A percentile compares a stretch with the other conserved stretches of the same genome.
These are phyloP conservation scores for Chlorella sp. DNA, from an alignment of 139 green algal species.

Conservation along the genomic window DNA sequence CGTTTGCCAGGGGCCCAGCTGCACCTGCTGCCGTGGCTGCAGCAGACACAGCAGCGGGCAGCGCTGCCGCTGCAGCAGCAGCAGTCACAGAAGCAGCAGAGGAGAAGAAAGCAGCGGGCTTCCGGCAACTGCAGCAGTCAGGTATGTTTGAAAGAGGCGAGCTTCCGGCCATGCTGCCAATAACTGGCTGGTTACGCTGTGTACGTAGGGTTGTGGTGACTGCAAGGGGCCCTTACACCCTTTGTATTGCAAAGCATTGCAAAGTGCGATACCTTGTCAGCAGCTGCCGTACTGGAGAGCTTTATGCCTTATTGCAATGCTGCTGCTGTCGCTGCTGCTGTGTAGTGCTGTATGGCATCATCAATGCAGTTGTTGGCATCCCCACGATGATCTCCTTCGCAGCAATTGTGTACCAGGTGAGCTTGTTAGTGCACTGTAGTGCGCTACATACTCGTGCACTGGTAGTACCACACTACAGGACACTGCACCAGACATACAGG, in stretches of 20 bases:
- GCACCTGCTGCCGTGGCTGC: too few species aligned
- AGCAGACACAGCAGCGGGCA: too few species aligned
- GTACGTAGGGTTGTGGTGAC: background rate
- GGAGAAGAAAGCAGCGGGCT: too few species aligned
- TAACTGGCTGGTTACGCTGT: background rate
- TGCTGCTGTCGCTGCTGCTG: too few species aligned
- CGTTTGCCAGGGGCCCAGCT: too few species aligned
- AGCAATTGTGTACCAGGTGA: constrained; percentile 62
- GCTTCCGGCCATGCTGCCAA: too few species aligned
- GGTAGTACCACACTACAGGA: background rate
- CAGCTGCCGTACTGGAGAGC: too few species aligned
- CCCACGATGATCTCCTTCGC: constrained; percentile 68
- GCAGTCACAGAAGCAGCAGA: too few species aligned
- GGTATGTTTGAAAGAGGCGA: background rate
- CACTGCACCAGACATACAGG: background rate
- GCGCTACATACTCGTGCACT: background rate
- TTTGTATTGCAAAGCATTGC: background rate
- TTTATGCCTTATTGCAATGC: background rate
- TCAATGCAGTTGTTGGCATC: constrained; percentile 50
- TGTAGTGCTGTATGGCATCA: constrained; percentile 23
- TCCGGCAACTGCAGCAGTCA: too few species aligned
- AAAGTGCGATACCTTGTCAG: too few species aligned
- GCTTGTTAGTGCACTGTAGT: constrained; percentile 32
- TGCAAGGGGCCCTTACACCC: background rate
- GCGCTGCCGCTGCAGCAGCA: too few species aligned